Conservation (phyloP, 768 basidiomycete genomes). For the Tremella yokohamensis region DNA sequence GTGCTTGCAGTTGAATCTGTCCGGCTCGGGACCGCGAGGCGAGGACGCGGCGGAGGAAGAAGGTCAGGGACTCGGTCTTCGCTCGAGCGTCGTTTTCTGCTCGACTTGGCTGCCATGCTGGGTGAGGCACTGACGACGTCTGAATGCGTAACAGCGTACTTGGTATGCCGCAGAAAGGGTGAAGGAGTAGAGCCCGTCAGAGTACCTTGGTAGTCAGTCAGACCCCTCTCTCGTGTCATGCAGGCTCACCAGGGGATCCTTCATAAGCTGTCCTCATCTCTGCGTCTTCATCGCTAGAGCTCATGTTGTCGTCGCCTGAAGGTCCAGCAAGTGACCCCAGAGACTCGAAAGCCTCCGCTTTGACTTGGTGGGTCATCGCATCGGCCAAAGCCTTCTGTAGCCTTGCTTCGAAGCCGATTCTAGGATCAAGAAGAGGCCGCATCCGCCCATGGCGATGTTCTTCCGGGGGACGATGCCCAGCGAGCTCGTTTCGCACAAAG, state of each 20-base stretch:
- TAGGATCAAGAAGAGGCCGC: neutral
- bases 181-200: neutral
- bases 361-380: neutral
- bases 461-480: neutral
- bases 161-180: neutral
- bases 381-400: slow-evolving; percentile 4
- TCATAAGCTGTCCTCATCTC: slow-evolving; percentile 1
- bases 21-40: neutral
- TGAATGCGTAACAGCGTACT: neutral
- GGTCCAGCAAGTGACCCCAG: neutral
- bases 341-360: slow-evolving; percentile 1
- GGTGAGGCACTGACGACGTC: neutral
- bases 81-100: neutral
- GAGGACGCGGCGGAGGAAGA: neutral
- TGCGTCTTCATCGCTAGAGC: neutral
- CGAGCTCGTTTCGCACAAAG: neutral
- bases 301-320: neutral
- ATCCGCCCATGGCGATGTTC: neutral
- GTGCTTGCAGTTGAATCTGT: neutral
- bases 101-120: neutral
- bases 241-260: neutral
- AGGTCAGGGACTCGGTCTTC: neutral
- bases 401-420: neutral
- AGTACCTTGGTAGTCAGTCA: neutral
- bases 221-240: neutral